Percentiles rank a stretch among this genome's conserved stretches.
phyloP scores from a whole-genome alignment of 306 rosid genomes.

The Gastrolobium bilobum region DNA sequence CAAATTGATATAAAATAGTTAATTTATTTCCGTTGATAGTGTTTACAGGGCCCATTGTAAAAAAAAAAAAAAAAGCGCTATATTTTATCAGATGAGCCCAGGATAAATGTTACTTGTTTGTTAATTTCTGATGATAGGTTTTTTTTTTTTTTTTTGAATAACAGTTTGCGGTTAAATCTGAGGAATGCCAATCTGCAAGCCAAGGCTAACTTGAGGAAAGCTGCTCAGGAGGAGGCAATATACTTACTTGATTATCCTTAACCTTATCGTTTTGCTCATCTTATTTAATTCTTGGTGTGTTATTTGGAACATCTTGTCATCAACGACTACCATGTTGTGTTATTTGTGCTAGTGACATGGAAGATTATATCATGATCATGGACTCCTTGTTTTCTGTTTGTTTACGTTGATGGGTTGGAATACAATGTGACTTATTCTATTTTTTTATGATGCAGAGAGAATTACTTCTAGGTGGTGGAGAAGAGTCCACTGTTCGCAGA shows the following conservation, averaged over 20 bases:
- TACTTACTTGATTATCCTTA: slow-evolving; percentile 17
- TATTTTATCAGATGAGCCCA: no score
- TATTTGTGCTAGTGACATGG: not conserved
- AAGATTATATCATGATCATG: slow-evolving; percentile 9
- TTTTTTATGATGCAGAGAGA: slow-evolving; percentile 71
- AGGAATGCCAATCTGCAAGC: slow-evolving; percentile 93
- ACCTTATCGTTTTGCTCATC: not conserved
- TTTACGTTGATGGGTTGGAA: slow-evolving; percentile 19
- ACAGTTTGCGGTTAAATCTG: slow-evolving; percentile 73
- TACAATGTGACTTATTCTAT: slow-evolving; percentile 26
- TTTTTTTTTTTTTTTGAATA: not conserved
- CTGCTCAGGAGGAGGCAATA: slow-evolving; percentile 82
- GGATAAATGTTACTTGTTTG: not conserved
- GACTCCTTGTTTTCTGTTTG: slow-evolving; percentile 15
- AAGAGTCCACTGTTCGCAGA: slow-evolving; percentile 87
- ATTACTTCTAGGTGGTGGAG: slow-evolving; percentile 89
- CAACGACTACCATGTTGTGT: not conserved
- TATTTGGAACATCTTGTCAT: not conserved
- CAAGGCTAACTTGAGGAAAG: slow-evolving; percentile 78
- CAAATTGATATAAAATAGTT: not conserved
- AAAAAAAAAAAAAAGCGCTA: no score
- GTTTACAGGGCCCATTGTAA: no score
- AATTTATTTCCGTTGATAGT: not conserved
- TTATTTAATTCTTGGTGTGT: not conserved
- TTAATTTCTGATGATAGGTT: slow-evolving; percentile 15